phyloP scores from a whole-genome alignment of 2,329 filamentous ascomycete genomes.

The Pleoardoris graminearum region DNA sequence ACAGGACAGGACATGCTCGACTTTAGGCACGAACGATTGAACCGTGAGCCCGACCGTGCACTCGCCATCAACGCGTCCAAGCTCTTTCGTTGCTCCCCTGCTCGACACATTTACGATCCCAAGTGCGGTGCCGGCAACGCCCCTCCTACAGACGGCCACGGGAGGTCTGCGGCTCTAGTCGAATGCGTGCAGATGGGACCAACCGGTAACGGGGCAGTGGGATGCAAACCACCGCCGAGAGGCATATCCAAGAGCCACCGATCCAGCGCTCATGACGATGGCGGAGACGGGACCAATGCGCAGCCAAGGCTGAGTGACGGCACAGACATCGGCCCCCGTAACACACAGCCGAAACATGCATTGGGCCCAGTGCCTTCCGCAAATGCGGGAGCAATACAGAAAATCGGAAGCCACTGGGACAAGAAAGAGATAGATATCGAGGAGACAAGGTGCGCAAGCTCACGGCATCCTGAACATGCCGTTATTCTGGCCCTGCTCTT shows the following conservation, averaged over 20 bases:
- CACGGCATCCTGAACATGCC: neutral
- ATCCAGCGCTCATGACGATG: neutral
- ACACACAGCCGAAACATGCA: constrained; percentile 14
- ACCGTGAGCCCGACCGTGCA: constrained; percentile 10
- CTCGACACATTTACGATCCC: constrained; percentile 3
- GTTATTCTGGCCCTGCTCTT: neutral
- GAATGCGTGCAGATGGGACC: neutral
- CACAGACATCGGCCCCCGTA: constrained; percentile 18
- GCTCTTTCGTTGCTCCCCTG: constrained; percentile 12
- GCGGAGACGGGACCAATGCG: neutral
- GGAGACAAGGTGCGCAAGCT: too few relatives aligned
- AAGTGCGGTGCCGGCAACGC: neutral
- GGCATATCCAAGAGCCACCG: neutral
- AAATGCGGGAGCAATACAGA: neutral
- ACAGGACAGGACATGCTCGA: constrained; percentile 1
- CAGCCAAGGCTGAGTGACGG: constrained; percentile 15
- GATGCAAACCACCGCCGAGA: neutral
- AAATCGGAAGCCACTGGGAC: too few relatives aligned
- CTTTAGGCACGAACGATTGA: constrained; percentile 22
- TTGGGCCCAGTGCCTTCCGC: neutral
- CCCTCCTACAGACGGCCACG: neutral
- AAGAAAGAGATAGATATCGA: too few relatives aligned
- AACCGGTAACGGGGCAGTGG: neutral
- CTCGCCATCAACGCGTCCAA: constrained; percentile 8
- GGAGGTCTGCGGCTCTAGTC: neutral